These are phyloP conservation scores for Prototheca cutis DNA, from an alignment of 163 green algal genomes.

Conservation along the genomic window DNA sequence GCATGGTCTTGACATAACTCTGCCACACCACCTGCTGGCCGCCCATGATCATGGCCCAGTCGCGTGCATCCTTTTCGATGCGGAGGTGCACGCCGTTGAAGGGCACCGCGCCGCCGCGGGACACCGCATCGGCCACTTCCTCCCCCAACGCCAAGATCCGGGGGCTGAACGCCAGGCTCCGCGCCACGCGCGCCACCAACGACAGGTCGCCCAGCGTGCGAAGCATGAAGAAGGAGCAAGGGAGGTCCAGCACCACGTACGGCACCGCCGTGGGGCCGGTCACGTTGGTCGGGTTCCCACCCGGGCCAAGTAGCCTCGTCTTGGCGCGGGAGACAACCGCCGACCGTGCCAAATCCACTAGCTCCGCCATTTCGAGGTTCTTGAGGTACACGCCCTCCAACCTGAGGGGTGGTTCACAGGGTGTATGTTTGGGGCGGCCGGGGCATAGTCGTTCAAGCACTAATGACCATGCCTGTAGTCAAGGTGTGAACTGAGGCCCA, in stretches of 20 bases:
- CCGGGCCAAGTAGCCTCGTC: not conserved
- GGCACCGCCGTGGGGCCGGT: constrained; percentile 6
- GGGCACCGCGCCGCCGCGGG: constrained; percentile 2
- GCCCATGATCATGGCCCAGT: constrained; percentile 62
- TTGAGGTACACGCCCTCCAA: constrained; percentile 46
- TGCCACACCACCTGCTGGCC: constrained; percentile 45
- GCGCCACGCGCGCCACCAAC: constrained; percentile 37
- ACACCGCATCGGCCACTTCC: constrained; percentile 34
- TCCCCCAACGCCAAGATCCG: constrained; percentile 35
- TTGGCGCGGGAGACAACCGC: constrained; percentile 26
- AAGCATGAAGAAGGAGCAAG: constrained; percentile 59
- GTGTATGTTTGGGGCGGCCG: too few relatives aligned
- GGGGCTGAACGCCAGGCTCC: constrained; percentile 39
- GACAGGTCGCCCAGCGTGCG: constrained; percentile 31
- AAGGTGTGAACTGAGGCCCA: too few relatives aligned
- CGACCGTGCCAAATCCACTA: constrained; percentile 43
- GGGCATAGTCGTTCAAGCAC: too few relatives aligned
- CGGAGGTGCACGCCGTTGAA: constrained; percentile 46
- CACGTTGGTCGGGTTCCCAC: not conserved
- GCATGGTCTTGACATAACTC: constrained; percentile 44
- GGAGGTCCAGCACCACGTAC: constrained; percentile 59
- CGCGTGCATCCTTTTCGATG: constrained; percentile 59
- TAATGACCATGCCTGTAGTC: too few relatives aligned
- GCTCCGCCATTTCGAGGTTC: constrained; percentile 40
- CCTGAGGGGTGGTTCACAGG: too few relatives aligned